Conservation (phyloP, 2,329 filamentous ascomycete species). For the Venturia carpophila region DNA sequence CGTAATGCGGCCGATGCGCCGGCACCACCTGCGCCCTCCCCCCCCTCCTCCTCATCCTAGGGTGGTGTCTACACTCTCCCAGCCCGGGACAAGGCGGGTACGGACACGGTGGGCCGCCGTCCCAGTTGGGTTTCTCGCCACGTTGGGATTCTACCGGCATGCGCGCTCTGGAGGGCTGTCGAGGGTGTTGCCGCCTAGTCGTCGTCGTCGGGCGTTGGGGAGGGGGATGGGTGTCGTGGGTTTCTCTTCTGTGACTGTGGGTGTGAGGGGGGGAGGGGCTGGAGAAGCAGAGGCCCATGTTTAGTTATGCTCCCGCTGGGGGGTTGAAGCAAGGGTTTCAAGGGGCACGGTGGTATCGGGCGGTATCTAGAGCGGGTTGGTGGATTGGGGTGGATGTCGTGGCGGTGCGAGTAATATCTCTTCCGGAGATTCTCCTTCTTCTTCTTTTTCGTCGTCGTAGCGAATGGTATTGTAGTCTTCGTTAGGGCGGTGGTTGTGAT, state of each 20-base stretch:
- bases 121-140: neutral
- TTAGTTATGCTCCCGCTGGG: neutral
- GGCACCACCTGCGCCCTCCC: too few relatives aligned
- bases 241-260: neutral
- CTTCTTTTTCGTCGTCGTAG: neutral
- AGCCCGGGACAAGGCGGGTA: neutral
- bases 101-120: neutral
- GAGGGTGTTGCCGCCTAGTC: neutral
- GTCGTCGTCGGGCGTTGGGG: neutral
- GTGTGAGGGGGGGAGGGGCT: neutral
- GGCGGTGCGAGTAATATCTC: too few relatives aligned
- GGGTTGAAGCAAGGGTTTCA: neutral
- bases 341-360: neutral
- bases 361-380: neutral
- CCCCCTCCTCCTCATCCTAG: neutral
- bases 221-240: neutral
- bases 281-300: neutral
- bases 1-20: neutral
- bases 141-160: neutral
- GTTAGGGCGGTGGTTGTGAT: constrained; percentile 4
- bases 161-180: too few relatives aligned
- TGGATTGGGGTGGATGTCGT: neutral
- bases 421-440: neutral
- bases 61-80: neutral
- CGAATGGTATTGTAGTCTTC: neutral